Conservation (phyloP, 495 filamentous ascomycete species). For the Tuber melanosporum region DNA sequence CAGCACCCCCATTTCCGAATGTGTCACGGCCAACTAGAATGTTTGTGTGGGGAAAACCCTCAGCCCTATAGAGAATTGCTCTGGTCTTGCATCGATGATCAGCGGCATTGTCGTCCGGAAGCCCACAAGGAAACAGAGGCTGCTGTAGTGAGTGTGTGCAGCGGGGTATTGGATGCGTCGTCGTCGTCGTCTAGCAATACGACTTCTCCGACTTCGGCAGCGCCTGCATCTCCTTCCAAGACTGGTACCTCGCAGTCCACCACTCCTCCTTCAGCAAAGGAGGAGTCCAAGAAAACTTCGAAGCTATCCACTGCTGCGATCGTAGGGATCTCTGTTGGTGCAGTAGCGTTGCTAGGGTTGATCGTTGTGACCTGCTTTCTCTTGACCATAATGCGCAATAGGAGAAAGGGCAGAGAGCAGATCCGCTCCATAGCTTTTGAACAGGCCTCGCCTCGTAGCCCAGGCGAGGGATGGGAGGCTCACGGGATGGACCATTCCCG, state of each 20-base stretch:
- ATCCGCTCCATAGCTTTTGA: slow-evolving; percentile 22
- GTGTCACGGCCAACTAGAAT: slow-evolving; percentile 5
- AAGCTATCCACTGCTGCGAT: slow-evolving; percentile 19
- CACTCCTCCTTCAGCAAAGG: neutral
- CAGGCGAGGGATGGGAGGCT: slow-evolving; percentile 19
- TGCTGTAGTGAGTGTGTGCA: slow-evolving; percentile 17
- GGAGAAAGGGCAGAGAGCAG: slow-evolving; percentile 21
- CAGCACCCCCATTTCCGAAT: neutral
- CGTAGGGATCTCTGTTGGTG: slow-evolving; percentile 24
- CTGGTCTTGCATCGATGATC: slow-evolving; percentile 26
- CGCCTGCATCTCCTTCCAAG: neutral
- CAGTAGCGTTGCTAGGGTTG: slow-evolving; percentile 15
- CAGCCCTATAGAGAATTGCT: slow-evolving; percentile 12
- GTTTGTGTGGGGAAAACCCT: slow-evolving; percentile 17
- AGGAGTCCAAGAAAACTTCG: slow-evolving; percentile 3
- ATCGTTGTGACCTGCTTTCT: slow-evolving; percentile 18
- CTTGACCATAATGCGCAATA: slow-evolving; percentile 14
- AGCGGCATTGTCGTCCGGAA: rapidly evolving
- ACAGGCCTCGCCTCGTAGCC: slow-evolving; percentile 18
- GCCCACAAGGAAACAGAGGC: slow-evolving; percentile 8
- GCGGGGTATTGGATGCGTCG: neutral
- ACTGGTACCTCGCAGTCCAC: neutral
- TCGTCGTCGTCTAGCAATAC: slow-evolving; percentile 1
- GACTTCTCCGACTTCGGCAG: neutral
- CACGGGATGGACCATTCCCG: neutral